Evolutionary conservation across 192 early-diverging fungal genomes (phyloP), one percentile per base, ranked within the genome.

Genomic region (Entophlyctis luteolus): DNA sequence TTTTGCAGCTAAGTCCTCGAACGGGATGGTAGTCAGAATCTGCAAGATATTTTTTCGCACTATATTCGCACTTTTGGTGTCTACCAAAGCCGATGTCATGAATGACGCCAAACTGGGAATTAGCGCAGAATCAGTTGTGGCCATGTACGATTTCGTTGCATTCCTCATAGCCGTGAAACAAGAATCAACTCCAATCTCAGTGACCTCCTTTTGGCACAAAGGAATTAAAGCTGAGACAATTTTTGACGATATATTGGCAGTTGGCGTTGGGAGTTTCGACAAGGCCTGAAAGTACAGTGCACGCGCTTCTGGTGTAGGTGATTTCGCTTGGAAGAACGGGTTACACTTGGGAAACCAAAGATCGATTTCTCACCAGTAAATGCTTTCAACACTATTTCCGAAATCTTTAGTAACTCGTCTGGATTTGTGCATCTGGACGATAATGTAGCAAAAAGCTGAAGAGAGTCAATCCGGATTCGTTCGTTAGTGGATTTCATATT

Each of bases 151-250:
- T 22, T 54, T 65, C 14, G 77, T 33, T 53, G 92, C 91, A 42
- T 62, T 50, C 5, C 81, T 80, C 27, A 87, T 67, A 6, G 86
- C 85, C 20, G 81, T 62, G 27, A 93, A 84, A 48, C 86, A 79
- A 54, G 81, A 74, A 1, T 73, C 48, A 8, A 89, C 78, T n/a
- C 83, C 84, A 18, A 72, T 69, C 54, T 93, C 93, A 49, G 89
- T 86, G 12, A 85, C 81, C 71, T 96, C 93, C 73, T 93, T 94
- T 25, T 73, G 66, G 8, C 82, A 65, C 75, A 94, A 86, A n/a
- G 84, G 77, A 3, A 86, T 75, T 68, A 87, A 73, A 4, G 77
- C 81, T n/a, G 86, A 72, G 20, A 90, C 48, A n/a, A 87, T 77
- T 38, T 78, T 84, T 36, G 73, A 58, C 14, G 85, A 70, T 3